phyloP scores from a whole-genome alignment of 441 rosid genomes.

The Melianthus villosus region DNA sequence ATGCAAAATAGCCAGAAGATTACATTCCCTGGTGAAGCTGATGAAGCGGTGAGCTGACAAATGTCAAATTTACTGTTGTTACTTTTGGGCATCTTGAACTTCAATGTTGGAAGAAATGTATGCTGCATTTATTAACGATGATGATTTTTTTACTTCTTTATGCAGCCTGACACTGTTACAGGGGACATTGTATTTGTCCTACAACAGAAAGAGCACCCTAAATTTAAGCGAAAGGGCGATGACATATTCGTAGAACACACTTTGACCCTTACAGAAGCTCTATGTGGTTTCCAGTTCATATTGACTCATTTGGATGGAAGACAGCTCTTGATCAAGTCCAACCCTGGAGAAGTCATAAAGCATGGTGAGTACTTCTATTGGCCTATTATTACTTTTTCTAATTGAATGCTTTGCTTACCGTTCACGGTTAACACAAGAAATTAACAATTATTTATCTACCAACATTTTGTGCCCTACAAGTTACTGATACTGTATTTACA shows the following conservation, averaged over 20 bases:
- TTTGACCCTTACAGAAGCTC: slow-evolving; percentile 64
- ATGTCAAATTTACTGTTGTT: too few species aligned
- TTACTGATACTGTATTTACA: too few species aligned
- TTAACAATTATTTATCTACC: too few species aligned
- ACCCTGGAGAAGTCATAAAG: slow-evolving; percentile 72
- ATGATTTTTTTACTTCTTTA: too few species aligned
- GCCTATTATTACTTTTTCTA: not conserved
- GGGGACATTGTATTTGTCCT: slow-evolving; percentile 85
- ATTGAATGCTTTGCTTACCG: not conserved
- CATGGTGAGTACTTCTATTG: slow-evolving; percentile 44
- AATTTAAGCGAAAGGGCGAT: slow-evolving; percentile 77
- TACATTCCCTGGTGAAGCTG: slow-evolving; percentile 88
- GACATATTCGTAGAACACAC: slow-evolving; percentile 74
- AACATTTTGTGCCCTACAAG: too few species aligned
- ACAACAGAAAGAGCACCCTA: slow-evolving; percentile 82
- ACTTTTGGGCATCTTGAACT: too few species aligned
- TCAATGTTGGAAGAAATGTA: too few species aligned
- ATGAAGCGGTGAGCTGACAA: slow-evolving; percentile 77
- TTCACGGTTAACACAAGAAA: too few species aligned
- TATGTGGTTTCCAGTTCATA: slow-evolving; percentile 70
- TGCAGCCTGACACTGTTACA: slow-evolving; percentile 75
- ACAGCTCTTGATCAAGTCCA: slow-evolving; percentile 71
- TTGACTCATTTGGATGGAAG: slow-evolving; percentile 74
- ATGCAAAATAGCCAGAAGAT: slow-evolving; percentile 84
- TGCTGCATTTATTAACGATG: too few species aligned